phyloP scores from a whole-genome alignment of 176 grass and related monocot genomes.

The Triticum aestivum region IWGSC_CS_RefSeq_v2.1 NC_057807.1:708877108-708877607 shows the following conservation, averaged over 20 bases:
- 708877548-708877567: slow-evolving; percentile 60
- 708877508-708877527: no score
- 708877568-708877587: slow-evolving; percentile 43
- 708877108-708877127: no score
- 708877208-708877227: no score
- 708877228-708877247: no score
- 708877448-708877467: slow-evolving; percentile 47
- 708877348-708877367: slow-evolving; percentile 22
- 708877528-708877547: slow-evolving; percentile 68
- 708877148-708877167: no score
- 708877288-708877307: neutral
- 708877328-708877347: slow-evolving; percentile 36
- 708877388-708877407: slow-evolving; percentile 34
- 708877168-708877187: no score
- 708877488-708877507: slow-evolving; percentile 15
- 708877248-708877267: neutral
- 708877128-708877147: no score
- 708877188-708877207: no score
- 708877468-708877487: slow-evolving; percentile 79
- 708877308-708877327: neutral
- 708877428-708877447: slow-evolving; percentile 44
- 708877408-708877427: slow-evolving; percentile 25
- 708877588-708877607: slow-evolving; percentile 27
- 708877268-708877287: neutral
- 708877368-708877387: slow-evolving; percentile 9